Evolutionary conservation across 148 eudicot genomes (phyloP), one percentile per base, ranked within the genome.

Genomic region (Rhododendron mucronatum): DNA sequence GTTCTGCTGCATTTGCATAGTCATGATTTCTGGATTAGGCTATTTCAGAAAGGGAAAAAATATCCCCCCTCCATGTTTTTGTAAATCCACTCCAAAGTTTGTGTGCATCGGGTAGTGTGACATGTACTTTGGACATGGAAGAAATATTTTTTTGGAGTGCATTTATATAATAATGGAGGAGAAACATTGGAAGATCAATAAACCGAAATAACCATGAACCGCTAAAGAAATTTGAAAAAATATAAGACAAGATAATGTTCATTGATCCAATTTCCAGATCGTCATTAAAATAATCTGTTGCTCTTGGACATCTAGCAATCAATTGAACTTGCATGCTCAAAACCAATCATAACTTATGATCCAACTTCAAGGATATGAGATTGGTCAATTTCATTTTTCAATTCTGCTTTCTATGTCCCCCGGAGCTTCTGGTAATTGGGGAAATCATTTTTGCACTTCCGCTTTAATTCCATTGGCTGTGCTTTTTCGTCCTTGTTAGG

Each of bases 1-100:
- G 21, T 73, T 78, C 48, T 78, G 63, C 85, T 84, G n/a, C 57
- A 3, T 85, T 71, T 33, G 73, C 37, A 33, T 78, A 74, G 41
- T 85, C 83, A 45, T 74, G 47, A 82, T 74, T 82, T 18, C 39
- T 61, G 73, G 33, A 7, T 84, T 75, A 75, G 45, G 78, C 37
- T 75, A 30, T 30, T 18, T n/a, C 47, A 15, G 78, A 35, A 16
- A 16, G 47, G 39, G 5, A 75, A 75, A 33, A 33, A 48, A 10
- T n/a, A 57, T 51, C 20, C 28, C 83, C 13, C 12, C 28, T 57
- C 30, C n/a, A 26, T 14, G 69, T 7, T 28, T 63, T 63, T 63
- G 28, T 63, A 63, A 63, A 23, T 63, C 69, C 69, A 63, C 69
- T 63, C 69, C 12, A 63, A 63, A 7, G 69, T 63, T 63, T 9